Percentiles rank a stretch among this genome's conserved stretches.
Evolutionary conservation across 176 grass and related monocot species (phyloP).

Genomic region (Pharus latifolius): DNA sequence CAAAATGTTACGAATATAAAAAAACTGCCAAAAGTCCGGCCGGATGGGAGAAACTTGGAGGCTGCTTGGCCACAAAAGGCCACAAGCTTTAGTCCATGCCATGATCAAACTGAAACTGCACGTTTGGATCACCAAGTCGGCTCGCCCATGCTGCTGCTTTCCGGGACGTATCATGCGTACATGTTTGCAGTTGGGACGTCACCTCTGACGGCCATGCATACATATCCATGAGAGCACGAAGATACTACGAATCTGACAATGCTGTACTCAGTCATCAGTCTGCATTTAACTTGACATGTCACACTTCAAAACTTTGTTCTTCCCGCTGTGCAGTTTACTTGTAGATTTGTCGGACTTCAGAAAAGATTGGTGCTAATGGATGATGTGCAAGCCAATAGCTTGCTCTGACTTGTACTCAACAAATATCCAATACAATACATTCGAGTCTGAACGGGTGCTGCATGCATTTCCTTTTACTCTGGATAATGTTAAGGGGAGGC

Average conservation of each 20-base stretch:
- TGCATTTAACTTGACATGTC: background rate
- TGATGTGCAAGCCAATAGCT: too few species aligned
- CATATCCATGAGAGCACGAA: background rate
- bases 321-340: too few species aligned
- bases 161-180: background rate
- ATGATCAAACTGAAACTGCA: background rate
- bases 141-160: conserved; percentile 24
- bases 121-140: background rate
- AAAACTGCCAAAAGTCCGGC: background rate
- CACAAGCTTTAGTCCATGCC: conserved; percentile 16
- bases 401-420: conserved; percentile 24
- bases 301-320: too few species aligned
- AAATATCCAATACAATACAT: background rate
- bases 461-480: background rate
- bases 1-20: background rate
- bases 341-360: too few species aligned
- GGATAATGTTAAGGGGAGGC: background rate
- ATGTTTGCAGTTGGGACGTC: background rate
- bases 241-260: background rate
- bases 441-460: background rate
- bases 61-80: conserved; percentile 27
- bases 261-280: too few species aligned
- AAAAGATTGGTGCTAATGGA: background rate
- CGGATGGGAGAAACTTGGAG: conserved; percentile 3
- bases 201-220: background rate